Evolutionary conservation across 805 yeast species (phyloP).

Genomic region (Candida railenensis): DNA sequence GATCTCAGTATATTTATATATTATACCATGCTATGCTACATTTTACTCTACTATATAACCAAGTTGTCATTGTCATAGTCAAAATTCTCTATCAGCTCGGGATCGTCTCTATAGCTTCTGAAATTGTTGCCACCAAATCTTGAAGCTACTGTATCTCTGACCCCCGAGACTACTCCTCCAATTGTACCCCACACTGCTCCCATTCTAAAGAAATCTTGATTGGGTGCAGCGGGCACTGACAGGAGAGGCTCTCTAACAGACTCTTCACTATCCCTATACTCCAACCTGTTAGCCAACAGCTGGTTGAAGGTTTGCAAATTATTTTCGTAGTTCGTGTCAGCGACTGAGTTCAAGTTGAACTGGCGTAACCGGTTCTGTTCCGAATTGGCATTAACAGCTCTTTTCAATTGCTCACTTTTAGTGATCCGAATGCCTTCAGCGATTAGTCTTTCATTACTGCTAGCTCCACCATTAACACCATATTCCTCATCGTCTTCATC

Average conservation of each 20-base stretch:
- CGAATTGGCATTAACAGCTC: slow-evolving; percentile 16
- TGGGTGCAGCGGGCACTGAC: neutral
- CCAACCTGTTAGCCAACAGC: slow-evolving; percentile 10
- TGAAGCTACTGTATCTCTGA: slow-evolving; percentile 17
- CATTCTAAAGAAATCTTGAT: neutral
- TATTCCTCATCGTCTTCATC: slow-evolving; percentile 23
- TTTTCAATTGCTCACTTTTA: slow-evolving; percentile 29
- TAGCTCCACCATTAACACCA: slow-evolving; percentile 12
- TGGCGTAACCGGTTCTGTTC: slow-evolving; percentile 19
- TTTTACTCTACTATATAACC: slow-evolving; percentile 29
- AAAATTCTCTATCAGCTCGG: slow-evolving; percentile 31
- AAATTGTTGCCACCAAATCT: slow-evolving; percentile 10
- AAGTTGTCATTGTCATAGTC: slow-evolving; percentile 34
- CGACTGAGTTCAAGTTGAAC: slow-evolving; percentile 25
- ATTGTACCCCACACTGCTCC: slow-evolving; percentile 26
- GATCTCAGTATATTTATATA: no score
- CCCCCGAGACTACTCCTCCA: slow-evolving; percentile 22
- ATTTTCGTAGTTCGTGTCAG: slow-evolving; percentile 26
- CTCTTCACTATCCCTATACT: slow-evolving; percentile 15
- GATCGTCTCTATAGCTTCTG: slow-evolving; percentile 22
- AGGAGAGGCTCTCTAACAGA: neutral
- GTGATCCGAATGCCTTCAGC: slow-evolving; percentile 44
- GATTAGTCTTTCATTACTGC: slow-evolving; percentile 20
- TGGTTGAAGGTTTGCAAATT: slow-evolving; percentile 27
- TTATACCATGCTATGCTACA: no score